Evolutionary conservation across 352 stramenopile genomes (phyloP), one percentile per base, ranked within the genome.

Genomic region (Saprolegnia diclina): DNA sequence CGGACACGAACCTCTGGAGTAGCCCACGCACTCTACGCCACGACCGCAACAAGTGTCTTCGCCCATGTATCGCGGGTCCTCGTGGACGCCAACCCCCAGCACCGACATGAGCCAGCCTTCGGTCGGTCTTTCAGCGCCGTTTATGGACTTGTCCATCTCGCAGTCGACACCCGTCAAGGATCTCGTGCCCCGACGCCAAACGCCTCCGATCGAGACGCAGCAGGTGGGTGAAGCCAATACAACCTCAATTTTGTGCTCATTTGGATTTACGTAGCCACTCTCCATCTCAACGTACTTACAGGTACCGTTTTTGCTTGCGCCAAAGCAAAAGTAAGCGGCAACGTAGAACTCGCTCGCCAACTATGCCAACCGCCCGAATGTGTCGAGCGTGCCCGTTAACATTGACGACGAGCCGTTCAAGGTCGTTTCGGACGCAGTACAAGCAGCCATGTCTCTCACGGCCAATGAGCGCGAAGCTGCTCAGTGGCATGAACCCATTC

Each of bases 401-500:
- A 42, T 69, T 59, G 37, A 62, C n/a, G 22, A 48, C 22, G 63
- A 59, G 13, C 46, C 63, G 22, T 10, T 21, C 1, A 29, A 69
- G 52, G 63, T 42, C 26, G 63, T 69, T 45, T 16, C 13, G 0
- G 45, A 69, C 50, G 63, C 63, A 3, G 37, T 69, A 13, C 63
- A 69, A 24, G 29, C 46, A 10, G 63, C 63, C n/a, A 21, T 57
- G 21, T 24, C 63, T 0, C 21, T 69, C 11, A 24, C 63, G 16
- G 5, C 50, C 14, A 19, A 24, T 1, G 63, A 69, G n/a, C 45
- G 63, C 35, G 63, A 29, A 6, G 21, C 19, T 2, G 54, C 54
- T 10, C 53, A 69, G 21, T 69, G 63, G 63, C 37, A 52, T 16
- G 19, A 61, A 38, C 63, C 63, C 3, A 61, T 69, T 42, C 63